phyloP scores from a whole-genome alignment of 2,329 filamentous ascomycete genomes.

The Arthroderma uncinatum region DNA sequence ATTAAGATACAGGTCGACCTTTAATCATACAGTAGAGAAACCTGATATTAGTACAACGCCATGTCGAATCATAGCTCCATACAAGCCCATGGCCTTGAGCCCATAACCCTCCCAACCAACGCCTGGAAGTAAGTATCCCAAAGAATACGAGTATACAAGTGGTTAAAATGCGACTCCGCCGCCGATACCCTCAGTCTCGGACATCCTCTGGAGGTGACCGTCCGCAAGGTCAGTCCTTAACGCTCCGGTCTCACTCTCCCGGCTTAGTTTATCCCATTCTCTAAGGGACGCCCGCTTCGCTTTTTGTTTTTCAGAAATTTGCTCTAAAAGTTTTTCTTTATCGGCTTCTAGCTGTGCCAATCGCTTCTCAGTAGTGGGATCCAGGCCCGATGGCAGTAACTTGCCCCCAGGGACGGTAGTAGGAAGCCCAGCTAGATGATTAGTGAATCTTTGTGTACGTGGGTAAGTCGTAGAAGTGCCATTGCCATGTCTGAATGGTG shows the following conservation, averaged over 20 bases:
- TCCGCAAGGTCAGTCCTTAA: slow-evolving; percentile 39
- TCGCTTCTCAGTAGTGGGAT: slow-evolving; percentile 34
- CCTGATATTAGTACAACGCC: too few species aligned
- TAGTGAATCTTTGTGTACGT: slow-evolving; percentile 31
- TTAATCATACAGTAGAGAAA: too few species aligned
- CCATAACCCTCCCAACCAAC: not conserved
- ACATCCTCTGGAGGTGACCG: slow-evolving; percentile 36
- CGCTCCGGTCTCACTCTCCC: slow-evolving; percentile 37
- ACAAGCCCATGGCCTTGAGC: too few species aligned
- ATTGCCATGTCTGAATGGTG: slow-evolving; percentile 28
- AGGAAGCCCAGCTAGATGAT: slow-evolving; percentile 30
- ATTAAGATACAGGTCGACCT: too few species aligned
- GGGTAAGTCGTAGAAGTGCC: slow-evolving; percentile 27
- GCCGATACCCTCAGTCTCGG: slow-evolving; percentile 32
- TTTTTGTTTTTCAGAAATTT: slow-evolving; percentile 36
- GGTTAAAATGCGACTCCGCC: slow-evolving; percentile 29
- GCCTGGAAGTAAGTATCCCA: not conserved
- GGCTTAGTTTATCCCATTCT: slow-evolving; percentile 39
- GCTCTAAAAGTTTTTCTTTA: slow-evolving; percentile 34
- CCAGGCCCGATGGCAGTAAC: slow-evolving; percentile 28
- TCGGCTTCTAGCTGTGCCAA: slow-evolving; percentile 36
- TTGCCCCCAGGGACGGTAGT: slow-evolving; percentile 35
- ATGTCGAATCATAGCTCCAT: too few species aligned
- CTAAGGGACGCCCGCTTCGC: slow-evolving; percentile 32
- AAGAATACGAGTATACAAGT: not conserved